These are phyloP conservation scores for Coemansia sp. DNA, from an alignment of 192 early-diverging fungal genomes.

Conservation along the genomic window DNA sequence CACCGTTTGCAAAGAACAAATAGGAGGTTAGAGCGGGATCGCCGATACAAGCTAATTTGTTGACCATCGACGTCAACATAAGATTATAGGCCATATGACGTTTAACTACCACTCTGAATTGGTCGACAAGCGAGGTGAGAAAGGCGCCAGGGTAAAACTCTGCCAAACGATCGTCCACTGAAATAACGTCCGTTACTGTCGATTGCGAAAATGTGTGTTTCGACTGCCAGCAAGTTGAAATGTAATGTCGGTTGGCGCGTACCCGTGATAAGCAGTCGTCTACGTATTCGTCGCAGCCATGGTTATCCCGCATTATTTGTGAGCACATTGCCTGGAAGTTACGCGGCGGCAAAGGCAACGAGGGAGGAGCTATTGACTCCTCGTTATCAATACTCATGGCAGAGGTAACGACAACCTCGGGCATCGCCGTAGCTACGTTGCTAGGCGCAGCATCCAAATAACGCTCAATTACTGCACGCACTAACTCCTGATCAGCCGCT, in stretches of 20 bases:
- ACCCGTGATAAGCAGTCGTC: constrained; percentile 23
- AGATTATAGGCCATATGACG: constrained; percentile 61
- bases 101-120: constrained; percentile 45
- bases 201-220: neutral
- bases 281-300: constrained; percentile 48
- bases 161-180: constrained; percentile 7
- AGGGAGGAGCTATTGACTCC: neutral
- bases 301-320: constrained; percentile 30
- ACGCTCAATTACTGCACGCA: constrained; percentile 46
- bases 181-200: neutral
- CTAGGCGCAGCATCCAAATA: constrained; percentile 43
- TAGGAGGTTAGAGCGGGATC: constrained; percentile 44
- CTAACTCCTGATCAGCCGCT: constrained; percentile 45
- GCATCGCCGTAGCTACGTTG: constrained; percentile 29
- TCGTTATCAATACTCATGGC: constrained; percentile 24
- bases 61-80: constrained; percentile 58
- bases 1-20: constrained; percentile 40
- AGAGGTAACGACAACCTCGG: constrained; percentile 33
- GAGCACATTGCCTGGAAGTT: constrained; percentile 21
- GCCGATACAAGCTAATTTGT: constrained; percentile 53
- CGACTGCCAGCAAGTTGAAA: constrained; percentile 9
- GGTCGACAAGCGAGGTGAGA: constrained; percentile 48
- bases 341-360: neutral
- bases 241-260: constrained; percentile 13
- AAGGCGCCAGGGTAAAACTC: constrained; percentile 58